Conservation (phyloP, 2,329 filamentous ascomycete species). For the Allantophomopsis lycopodina region DNA sequence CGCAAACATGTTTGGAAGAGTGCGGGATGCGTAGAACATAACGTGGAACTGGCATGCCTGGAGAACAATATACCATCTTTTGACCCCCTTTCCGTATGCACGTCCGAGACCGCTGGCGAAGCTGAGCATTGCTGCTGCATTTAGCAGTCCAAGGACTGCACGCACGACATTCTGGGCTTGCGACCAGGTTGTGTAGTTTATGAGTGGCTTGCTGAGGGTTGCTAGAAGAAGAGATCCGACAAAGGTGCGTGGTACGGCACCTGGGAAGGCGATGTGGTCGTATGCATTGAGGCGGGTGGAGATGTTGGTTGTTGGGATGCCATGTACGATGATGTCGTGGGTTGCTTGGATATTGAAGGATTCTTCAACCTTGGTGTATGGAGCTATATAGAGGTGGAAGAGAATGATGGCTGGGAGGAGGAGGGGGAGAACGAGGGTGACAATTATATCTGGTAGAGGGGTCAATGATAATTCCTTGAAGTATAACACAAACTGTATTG, state of each 20-base stretch:
- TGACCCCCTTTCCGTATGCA: constrained; percentile 55
- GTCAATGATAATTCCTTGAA: too few species aligned
- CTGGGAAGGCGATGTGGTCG: constrained; percentile 84
- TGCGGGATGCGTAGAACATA: constrained; percentile 82
- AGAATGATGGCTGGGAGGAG: constrained; percentile 50
- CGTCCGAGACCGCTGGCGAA: constrained; percentile 50
- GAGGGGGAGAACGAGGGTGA: constrained; percentile 34
- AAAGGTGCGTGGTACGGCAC: constrained; percentile 84
- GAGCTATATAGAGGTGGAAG: constrained; percentile 59
- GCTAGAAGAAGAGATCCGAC: constrained; percentile 68
- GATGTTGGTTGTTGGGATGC: constrained; percentile 48
- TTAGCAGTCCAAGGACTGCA: constrained; percentile 63
- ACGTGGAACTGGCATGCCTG: constrained; percentile 83
- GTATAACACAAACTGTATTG: too few species aligned
- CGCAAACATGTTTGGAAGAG: constrained; percentile 93
- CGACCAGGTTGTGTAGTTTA: constrained; percentile 39
- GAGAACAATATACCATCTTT: constrained; percentile 68
- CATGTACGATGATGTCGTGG: constrained; percentile 78
- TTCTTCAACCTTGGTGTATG: constrained; percentile 96
- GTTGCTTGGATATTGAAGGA: constrained; percentile 94
- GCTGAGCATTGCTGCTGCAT: constrained; percentile 52
- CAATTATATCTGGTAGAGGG: too few species aligned
- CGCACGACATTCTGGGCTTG: constrained; percentile 53
- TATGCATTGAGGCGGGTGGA: constrained; percentile 47
- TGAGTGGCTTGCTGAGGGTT: constrained; percentile 53